These are phyloP conservation scores for Galerina sulciceps DNA, from an alignment of 768 basidiomycete species.

Conservation along the genomic window DNA sequence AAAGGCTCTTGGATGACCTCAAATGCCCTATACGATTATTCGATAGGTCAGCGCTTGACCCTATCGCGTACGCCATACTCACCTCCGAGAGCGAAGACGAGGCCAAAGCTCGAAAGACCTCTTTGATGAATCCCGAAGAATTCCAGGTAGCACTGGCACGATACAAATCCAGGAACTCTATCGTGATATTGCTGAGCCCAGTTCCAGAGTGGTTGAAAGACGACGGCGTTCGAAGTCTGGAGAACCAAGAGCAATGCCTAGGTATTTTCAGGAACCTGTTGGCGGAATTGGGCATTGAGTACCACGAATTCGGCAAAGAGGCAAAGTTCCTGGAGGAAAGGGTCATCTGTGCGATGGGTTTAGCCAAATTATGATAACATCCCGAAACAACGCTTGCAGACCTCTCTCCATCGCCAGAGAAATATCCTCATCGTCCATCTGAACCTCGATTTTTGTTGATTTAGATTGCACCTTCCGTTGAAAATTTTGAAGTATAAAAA, in stretches of 20 bases:
- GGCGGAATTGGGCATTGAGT: slow-evolving; percentile 44
- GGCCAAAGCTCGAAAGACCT: slow-evolving; percentile 34
- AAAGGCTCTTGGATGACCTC: slow-evolving; percentile 32
- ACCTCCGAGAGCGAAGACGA: slow-evolving; percentile 42
- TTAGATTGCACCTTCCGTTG: too few relatives aligned
- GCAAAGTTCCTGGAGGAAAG: slow-evolving; percentile 45
- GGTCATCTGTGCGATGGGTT: slow-evolving; percentile 19
- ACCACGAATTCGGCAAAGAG: slow-evolving; percentile 48
- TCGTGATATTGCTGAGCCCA: slow-evolving; percentile 58
- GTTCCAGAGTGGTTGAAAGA: slow-evolving; percentile 65
- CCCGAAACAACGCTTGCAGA: too few relatives aligned
- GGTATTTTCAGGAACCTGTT: slow-evolving; percentile 44
- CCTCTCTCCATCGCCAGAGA: too few relatives aligned
- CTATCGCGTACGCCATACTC: slow-evolving; percentile 63
- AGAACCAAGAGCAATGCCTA: slow-evolving; percentile 47
- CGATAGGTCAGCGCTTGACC: slow-evolving; percentile 70
- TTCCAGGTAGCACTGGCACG: slow-evolving; percentile 45
- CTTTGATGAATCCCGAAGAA: slow-evolving; percentile 36
- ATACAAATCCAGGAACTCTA: slow-evolving; percentile 43
- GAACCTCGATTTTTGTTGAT: too few relatives aligned
- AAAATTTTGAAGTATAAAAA: too few relatives aligned
- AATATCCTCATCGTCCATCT: too few relatives aligned
- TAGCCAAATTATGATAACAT: not conserved
- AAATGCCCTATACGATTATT: slow-evolving; percentile 44
- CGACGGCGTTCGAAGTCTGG: slow-evolving; percentile 63